phyloP scores from a whole-genome alignment of 352 stramenopile genomes.

The Phytopythium boreale region DNA sequence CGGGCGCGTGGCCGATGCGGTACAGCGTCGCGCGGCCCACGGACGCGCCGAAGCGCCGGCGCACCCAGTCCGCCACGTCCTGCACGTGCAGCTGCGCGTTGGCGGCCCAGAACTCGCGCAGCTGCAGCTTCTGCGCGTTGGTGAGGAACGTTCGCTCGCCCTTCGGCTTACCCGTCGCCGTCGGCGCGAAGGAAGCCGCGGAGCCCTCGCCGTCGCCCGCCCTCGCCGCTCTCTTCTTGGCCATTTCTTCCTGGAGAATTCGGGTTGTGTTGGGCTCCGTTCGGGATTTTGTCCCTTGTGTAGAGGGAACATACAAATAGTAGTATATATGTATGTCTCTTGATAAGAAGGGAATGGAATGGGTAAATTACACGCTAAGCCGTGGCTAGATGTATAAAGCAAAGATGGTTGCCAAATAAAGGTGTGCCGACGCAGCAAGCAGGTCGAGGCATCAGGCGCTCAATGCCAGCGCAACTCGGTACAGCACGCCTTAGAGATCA shows the following conservation, averaged over 20 bases:
- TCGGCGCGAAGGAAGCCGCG: background rate
- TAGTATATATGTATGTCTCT: background rate
- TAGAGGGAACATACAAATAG: background rate
- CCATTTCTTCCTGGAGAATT: background rate
- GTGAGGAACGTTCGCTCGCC: constrained; percentile 31
- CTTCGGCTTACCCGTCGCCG: constrained; percentile 5
- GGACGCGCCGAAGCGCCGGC: constrained; percentile 24
- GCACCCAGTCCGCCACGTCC: constrained; percentile 31
- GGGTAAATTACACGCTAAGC: too few species aligned
- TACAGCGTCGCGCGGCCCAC: constrained; percentile 45
- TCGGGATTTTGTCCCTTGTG: background rate
- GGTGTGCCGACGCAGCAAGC: too few species aligned
- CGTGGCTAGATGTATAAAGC: background rate
- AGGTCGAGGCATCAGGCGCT: too few species aligned
- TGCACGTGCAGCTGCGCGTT: constrained; percentile 27
- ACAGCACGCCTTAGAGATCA: too few species aligned
- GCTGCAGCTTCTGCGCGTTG: constrained; percentile 37
- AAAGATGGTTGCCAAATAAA: too few species aligned
- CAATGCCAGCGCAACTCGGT: too few species aligned
- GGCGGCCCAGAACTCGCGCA: constrained; percentile 30
- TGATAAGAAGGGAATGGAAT: background rate
- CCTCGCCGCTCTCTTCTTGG: background rate
- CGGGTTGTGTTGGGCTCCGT: background rate
- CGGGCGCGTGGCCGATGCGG: constrained; percentile 34
- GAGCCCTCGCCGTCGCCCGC: background rate